Conservation (phyloP, 1,284 basidiomycete genomes). For the Trichosporon sp. region DNA sequence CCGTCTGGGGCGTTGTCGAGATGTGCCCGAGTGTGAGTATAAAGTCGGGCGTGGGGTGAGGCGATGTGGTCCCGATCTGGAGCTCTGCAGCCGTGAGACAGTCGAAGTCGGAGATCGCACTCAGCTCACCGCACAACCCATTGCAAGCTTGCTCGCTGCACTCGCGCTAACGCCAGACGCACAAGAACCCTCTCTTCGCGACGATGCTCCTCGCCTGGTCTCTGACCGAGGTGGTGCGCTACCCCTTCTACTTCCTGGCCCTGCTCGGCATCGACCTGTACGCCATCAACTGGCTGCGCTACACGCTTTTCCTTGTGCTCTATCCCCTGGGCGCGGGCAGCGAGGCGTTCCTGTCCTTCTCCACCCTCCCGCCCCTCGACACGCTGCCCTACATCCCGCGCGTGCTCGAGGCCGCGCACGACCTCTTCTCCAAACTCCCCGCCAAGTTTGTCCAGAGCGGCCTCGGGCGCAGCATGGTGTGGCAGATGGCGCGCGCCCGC, state of each 20-base stretch:
- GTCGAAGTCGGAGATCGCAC: too few relatives aligned
- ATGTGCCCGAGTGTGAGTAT: constrained; percentile 59
- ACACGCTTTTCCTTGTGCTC: constrained; percentile 88
- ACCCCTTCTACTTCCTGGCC: constrained; percentile 80
- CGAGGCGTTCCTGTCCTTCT: constrained; percentile 82
- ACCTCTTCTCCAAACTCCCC: constrained; percentile 32
- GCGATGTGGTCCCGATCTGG: too few relatives aligned
- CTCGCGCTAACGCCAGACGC: constrained; percentile 60
- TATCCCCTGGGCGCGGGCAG: constrained; percentile 90
- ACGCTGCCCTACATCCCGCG: constrained; percentile 47
- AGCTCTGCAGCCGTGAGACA: too few relatives aligned
- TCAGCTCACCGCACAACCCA: too few relatives aligned
- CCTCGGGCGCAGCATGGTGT: constrained; percentile 41
- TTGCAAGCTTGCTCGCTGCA: neutral
- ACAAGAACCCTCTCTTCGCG: constrained; percentile 76
- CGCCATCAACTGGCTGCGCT: constrained; percentile 61
- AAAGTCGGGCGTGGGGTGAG: too few relatives aligned
- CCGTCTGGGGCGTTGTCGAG: constrained; percentile 82
- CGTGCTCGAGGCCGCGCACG: constrained; percentile 35
- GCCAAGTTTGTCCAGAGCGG: constrained; percentile 36
- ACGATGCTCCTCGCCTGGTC: constrained; percentile 95
- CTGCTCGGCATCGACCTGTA: constrained; percentile 62
- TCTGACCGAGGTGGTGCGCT: constrained; percentile 86
- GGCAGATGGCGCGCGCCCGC: constrained; percentile 41
- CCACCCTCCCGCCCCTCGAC: constrained; percentile 67